Evolutionary conservation across 768 basidiomycete genomes (phyloP).

Genomic region (Tremella fuciformis): DNA sequence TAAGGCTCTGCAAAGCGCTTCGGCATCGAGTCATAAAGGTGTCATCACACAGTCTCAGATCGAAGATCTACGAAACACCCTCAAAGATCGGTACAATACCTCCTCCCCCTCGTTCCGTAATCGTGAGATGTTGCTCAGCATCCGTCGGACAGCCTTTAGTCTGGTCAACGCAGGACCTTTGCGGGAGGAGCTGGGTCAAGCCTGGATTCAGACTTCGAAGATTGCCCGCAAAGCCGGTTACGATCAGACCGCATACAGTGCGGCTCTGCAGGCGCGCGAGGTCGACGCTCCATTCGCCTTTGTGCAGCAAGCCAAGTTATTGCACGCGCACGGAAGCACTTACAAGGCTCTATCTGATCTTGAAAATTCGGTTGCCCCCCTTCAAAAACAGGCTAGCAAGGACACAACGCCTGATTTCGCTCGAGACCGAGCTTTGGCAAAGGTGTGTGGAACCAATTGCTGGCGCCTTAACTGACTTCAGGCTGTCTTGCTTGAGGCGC

Average conservation of each 20-base stretch:
- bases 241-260: slow-evolving; percentile 94
- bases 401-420: slow-evolving; percentile 13
- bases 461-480: slow-evolving; percentile 8
- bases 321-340: slow-evolving; percentile 73
- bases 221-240: slow-evolving; percentile 94
- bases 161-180: slow-evolving; percentile 19
- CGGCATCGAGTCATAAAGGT: slow-evolving; percentile 25
- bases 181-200: slow-evolving; percentile 65
- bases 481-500: slow-evolving; percentile 76
- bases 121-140: slow-evolving; percentile 82
- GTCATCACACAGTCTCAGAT: slow-evolving; percentile 48
- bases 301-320: slow-evolving; percentile 83
- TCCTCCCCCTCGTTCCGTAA: slow-evolving; percentile 83
- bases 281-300: slow-evolving; percentile 70
- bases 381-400: slow-evolving; percentile 14
- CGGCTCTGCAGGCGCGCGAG: slow-evolving; percentile 83
- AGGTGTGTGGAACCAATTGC: slow-evolving; percentile 57
- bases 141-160: slow-evolving; percentile 78
- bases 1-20: background rate
- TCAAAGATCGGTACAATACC: slow-evolving; percentile 57
- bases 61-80: slow-evolving; percentile 57
- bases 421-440: slow-evolving; percentile 56
- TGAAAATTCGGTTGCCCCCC: slow-evolving; percentile 60
- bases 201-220: slow-evolving; percentile 92
- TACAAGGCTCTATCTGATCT: slow-evolving; percentile 82